phyloP scores from a whole-genome alignment of 306 rosid genomes.

The Quercus glauca region DNA sequence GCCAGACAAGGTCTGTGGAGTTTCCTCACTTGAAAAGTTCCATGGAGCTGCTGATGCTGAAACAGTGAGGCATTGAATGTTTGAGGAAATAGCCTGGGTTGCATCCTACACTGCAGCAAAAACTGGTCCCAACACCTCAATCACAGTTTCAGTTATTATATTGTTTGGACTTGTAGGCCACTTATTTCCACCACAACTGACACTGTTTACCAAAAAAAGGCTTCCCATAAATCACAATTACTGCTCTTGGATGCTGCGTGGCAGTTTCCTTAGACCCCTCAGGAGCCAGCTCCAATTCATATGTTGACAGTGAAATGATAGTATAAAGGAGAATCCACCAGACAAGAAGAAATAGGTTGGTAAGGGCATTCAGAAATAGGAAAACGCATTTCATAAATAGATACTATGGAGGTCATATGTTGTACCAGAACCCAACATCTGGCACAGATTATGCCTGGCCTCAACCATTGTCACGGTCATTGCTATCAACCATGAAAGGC shows the following conservation, averaged over 20 bases:
- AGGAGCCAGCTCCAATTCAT: constrained; percentile 62
- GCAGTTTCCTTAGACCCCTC: constrained; percentile 36
- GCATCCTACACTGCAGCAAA: constrained; percentile 37
- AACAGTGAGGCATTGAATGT: constrained; percentile 37
- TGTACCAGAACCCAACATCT: no score
- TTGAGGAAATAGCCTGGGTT: constrained; percentile 46
- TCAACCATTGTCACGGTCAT: no score
- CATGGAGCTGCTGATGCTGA: constrained; percentile 7
- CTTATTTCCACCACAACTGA: not conserved
- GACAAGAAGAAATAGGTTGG: not conserved
- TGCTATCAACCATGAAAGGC: no score
- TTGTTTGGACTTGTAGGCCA: constrained; percentile 13
- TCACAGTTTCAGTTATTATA: constrained; percentile 18
- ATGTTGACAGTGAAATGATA: constrained; percentile 42
- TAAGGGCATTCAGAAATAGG: not conserved
- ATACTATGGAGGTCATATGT: no score
- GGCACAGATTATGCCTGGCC: no score
- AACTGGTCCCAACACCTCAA: constrained; percentile 40
- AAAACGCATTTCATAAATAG: not conserved
- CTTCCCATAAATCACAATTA: constrained; percentile 42
- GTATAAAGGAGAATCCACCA: not conserved
- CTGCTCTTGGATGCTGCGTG: constrained; percentile 46
- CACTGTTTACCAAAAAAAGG: constrained; percentile 36
- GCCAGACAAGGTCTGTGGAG: constrained; percentile 21
- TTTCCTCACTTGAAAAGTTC: not conserved